Evolutionary conservation across 345 rosid species (phyloP).

Genomic region (Linum lewisii): DNA sequence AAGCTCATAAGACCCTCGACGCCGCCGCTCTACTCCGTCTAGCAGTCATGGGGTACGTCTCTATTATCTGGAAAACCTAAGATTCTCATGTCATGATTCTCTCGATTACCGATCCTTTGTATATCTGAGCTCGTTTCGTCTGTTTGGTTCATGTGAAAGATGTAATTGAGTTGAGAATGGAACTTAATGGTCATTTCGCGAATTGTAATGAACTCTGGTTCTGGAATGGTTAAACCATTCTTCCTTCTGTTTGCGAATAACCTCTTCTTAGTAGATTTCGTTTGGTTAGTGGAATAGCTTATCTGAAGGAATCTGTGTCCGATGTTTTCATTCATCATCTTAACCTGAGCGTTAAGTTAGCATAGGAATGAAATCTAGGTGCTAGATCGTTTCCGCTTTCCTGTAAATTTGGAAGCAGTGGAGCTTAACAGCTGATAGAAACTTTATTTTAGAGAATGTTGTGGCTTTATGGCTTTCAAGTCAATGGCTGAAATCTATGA

Average conservation of each 20-base stretch:
- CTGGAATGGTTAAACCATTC: background rate
- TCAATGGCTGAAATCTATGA: no score
- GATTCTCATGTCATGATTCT: background rate
- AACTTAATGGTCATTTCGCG: background rate
- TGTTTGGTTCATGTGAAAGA: background rate
- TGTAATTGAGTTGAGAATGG: background rate
- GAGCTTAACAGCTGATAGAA: background rate
- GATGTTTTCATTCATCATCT: background rate
- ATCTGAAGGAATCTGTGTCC: no score
- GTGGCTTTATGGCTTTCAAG: background rate
- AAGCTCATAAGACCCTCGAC: background rate
- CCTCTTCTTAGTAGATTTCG: no score
- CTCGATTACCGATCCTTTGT: background rate
- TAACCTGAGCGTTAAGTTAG: background rate
- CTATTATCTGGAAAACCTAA: background rate
- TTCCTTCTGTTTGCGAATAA: no score
- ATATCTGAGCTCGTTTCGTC: background rate
- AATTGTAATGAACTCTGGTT: background rate
- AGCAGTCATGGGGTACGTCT: conserved; percentile 5
- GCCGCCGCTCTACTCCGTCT: background rate
- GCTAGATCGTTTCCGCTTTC: background rate
- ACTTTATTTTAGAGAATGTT: background rate
- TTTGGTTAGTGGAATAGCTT: no score
- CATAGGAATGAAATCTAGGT: background rate
- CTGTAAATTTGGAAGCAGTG: background rate